Percentiles rank a stretch among this genome's conserved stretches.
Evolutionary conservation across 1,284 basidiomycete genomes (phyloP).

Genomic region (Rhodotorula sp.): DNA sequence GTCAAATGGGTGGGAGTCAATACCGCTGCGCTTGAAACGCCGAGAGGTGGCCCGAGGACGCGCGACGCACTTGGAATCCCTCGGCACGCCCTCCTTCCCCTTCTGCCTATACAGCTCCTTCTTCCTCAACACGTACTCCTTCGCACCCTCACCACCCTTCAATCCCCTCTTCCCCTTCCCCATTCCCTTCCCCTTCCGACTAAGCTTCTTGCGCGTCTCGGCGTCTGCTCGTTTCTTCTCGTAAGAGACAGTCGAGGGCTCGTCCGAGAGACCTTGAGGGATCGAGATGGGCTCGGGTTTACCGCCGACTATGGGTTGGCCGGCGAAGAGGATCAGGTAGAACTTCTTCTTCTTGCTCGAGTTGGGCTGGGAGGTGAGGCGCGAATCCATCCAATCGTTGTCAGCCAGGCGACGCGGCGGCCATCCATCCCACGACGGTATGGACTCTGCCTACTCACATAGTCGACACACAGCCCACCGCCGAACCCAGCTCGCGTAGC

Average conservation of each 20-base stretch:
- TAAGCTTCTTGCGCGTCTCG: constrained; percentile 32
- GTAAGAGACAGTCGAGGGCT: constrained; percentile 58
- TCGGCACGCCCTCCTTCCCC: constrained; percentile 55
- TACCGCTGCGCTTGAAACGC: not conserved
- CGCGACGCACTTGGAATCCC: constrained; percentile 42
- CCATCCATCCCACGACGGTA: too few species aligned
- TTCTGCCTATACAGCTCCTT: constrained; percentile 58
- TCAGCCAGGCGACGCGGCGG: not conserved
- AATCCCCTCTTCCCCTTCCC: constrained; percentile 19
- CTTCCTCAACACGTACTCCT: constrained; percentile 59
- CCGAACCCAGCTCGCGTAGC: constrained; percentile 96
- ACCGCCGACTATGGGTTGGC: constrained; percentile 47
- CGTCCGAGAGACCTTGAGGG: constrained; percentile 48
- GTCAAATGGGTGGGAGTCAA: not conserved
- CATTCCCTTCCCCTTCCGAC: constrained; percentile 7
- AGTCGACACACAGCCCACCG: constrained; percentile 94
- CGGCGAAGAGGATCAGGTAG: constrained; percentile 84
- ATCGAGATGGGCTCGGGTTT: constrained; percentile 36
- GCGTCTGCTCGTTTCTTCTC: constrained; percentile 58
- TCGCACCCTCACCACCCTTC: constrained; percentile 27
- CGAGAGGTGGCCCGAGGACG: not conserved
- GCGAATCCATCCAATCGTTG: too few species aligned
- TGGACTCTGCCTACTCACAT: constrained; percentile 47
- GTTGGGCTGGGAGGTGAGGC: constrained; percentile 60
- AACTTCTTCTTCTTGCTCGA: constrained; percentile 84